Conservation (phyloP, 2,329 filamentous ascomycete species). For the Polychaeton citri region DNA sequence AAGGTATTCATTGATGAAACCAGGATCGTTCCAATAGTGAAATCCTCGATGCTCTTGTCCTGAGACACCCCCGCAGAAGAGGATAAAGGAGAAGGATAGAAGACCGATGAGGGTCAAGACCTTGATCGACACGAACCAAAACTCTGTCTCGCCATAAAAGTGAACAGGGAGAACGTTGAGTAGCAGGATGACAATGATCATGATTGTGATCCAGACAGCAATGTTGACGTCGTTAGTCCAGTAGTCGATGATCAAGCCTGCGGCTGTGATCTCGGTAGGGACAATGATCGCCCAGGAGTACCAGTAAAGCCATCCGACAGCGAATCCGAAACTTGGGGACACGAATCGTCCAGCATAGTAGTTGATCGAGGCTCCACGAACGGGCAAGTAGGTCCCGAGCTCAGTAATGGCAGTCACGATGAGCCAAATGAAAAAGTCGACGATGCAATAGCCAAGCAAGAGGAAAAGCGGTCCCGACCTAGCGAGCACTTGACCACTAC, state of each 20-base stretch:
- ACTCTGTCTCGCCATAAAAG: slow-evolving; percentile 41
- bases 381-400: slow-evolving; percentile 41
- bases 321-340: slow-evolving; percentile 42
- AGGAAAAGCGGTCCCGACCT: slow-evolving; percentile 20
- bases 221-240: slow-evolving; percentile 17
- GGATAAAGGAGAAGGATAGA: slow-evolving; percentile 35
- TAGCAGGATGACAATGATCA: slow-evolving; percentile 23
- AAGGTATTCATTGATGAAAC: slow-evolving; percentile 17
- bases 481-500: slow-evolving; percentile 13
- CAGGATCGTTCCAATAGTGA: slow-evolving; percentile 24
- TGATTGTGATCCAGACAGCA: slow-evolving; percentile 31
- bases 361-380: slow-evolving; percentile 40
- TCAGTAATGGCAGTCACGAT: slow-evolving; percentile 38
- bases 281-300: slow-evolving; percentile 30
- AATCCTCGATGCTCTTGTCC: slow-evolving; percentile 34
- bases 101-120: slow-evolving; percentile 35
- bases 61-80: slow-evolving; percentile 37
- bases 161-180: slow-evolving; percentile 32
- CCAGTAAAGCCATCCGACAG: slow-evolving; percentile 29
- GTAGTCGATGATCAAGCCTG: slow-evolving; percentile 32
- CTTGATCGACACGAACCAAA: slow-evolving; percentile 39
- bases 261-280: slow-evolving; percentile 34
- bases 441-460: slow-evolving; percentile 21
- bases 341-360: slow-evolving; percentile 44
- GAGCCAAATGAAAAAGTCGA: slow-evolving; percentile 23